Evolutionary conservation across 208 protist species (phyloP).

Genomic region (Crithidia bombi): DNA sequence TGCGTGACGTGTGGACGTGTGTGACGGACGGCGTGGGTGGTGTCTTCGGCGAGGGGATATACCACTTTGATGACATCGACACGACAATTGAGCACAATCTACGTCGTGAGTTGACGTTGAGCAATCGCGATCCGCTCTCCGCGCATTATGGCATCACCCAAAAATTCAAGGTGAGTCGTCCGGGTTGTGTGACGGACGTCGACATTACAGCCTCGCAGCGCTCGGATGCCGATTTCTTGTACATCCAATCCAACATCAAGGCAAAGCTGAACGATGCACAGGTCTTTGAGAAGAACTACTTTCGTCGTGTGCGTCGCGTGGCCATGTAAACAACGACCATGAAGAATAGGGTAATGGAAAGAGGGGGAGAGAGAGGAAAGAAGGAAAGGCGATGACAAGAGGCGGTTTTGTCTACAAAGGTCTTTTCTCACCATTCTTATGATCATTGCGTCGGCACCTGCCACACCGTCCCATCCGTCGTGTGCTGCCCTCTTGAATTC

Average conservation of each 20-base stretch:
- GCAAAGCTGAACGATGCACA: conserved; percentile 42
- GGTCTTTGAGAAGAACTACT: conserved; percentile 62
- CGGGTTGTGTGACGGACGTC: conserved; percentile 47
- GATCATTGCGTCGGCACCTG: too few species aligned
- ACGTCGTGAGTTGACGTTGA: conserved; percentile 52
- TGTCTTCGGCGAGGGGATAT: conserved; percentile 69
- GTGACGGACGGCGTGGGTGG: conserved; percentile 59
- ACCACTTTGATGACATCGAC: conserved; percentile 67
- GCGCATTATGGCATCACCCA: conserved; percentile 54
- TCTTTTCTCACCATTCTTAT: too few species aligned
- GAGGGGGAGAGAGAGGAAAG: neutral
- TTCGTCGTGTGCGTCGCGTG: conserved; percentile 45
- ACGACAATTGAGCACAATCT: conserved; percentile 73
- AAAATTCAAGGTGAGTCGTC: conserved; percentile 54
- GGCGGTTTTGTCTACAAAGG: too few species aligned
- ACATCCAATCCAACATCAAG: conserved; percentile 51
- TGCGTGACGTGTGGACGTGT: conserved; percentile 57
- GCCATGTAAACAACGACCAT: conserved; percentile 49
- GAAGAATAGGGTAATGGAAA: too few species aligned
- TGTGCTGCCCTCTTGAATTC: too few species aligned
- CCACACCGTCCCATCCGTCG: too few species aligned
- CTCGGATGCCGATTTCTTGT: conserved; percentile 48
- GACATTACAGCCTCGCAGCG: conserved; percentile 50
- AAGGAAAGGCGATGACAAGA: neutral
- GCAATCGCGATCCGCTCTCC: conserved; percentile 68